Base-by-base conservation (phyloP, 106 monocot genomes). In the Dendrobium catenatum region DNA sequence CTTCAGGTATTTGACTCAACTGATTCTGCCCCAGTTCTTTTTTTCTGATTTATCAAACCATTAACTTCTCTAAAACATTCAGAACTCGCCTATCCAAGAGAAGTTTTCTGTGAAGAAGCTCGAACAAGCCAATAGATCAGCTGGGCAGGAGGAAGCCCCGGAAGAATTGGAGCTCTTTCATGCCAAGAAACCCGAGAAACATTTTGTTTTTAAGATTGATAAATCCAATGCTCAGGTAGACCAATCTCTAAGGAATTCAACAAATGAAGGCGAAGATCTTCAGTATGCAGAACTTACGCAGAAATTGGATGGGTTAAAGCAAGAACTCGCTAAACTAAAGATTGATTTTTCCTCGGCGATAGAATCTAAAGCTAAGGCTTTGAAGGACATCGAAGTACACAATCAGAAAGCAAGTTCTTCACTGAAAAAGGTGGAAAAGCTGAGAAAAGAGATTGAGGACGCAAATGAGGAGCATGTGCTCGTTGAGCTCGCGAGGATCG, bases 401-500 rank as follows among this genome's bases (percentile, higher is more conserved):
- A 59, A 48, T 58, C 66, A 19, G 1, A 84, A 29, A 80, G 59
- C 76, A 7, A 77, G 54, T 26, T 85, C 80, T 1, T 46, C 40
- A 64, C 1, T 76, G 58, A 78, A 40, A n/a, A 81, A 75, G 20
- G 82, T 81, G 3, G 89, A 93, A 79, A 85, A 88, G 59, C 42
- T 93, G 24, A 82, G 77, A 55, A 88, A 79, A 55, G 81, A 88
- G 81, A 83, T 93, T 4, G 93, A 90, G 13, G 84, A 81, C 20
- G 82, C 85, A 3, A 86, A 98, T 56, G 92, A 92, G 76, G 98
- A 98, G 29, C 91, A 90, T 41, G 91, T 89, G 29, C 86, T 98
- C 15, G 94, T 98, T 43, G 95, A 94, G 85, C 87, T 98, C 4
- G 98, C 98, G 6, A 91, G 92, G 66, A 86, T 98, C 51, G 91